Evolutionary conservation across 495 filamentous ascomycete species (phyloP), one percentile per base, ranked within the genome.

Genomic region (Penicillium canescens): DNA sequence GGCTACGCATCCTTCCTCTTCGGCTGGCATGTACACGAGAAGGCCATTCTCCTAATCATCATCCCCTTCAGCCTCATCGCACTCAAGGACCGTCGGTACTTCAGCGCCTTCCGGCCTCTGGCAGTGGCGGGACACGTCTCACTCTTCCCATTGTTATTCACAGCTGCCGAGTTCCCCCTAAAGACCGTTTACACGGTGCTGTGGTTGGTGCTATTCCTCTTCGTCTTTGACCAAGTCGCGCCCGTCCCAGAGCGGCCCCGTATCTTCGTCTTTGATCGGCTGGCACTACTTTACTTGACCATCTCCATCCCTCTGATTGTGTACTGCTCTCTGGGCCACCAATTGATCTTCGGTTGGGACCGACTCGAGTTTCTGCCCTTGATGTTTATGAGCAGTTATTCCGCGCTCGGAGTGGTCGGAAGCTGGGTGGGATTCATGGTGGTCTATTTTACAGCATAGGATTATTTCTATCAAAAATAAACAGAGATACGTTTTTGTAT

Each of bases 11-110:
- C 94, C 0, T 98, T 98, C 74, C 80, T 98, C 18, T 97, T 98
- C 54, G 93, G 94, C 45, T 98, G 94, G 94, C 94, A 98, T 63
- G 94, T 98, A 16, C 94, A 98, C 61, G 94, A 98, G 62, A 98
- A 98, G 64, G 94, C 94, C 6, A 89, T 98, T 28, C 84, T 98
- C 12, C 80, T 97, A 44, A 88, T 98, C 61, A 90, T 98, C 60
- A 89, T 98, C 50, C 94, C 94, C 0, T 98, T 98, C 78, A 93
- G 88, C 60, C 81, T 98, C 52, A 88, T 98, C 50, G 93, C 94
- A 3, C 84, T 98, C 41, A 91, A 87, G 68, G 93, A 98, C 69
- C 84, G 94, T 12, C 86, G 94, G 23, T 91, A 96, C 63, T 86
- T 97, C 45, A 86, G 90, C 54, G 94, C 94, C 5, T 98, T 97